Percentiles rank a stretch among this genome's conserved stretches.
Evolutionary conservation across 73 alveolate species (phyloP).

Genomic region (Strombidium stylifer): DNA sequence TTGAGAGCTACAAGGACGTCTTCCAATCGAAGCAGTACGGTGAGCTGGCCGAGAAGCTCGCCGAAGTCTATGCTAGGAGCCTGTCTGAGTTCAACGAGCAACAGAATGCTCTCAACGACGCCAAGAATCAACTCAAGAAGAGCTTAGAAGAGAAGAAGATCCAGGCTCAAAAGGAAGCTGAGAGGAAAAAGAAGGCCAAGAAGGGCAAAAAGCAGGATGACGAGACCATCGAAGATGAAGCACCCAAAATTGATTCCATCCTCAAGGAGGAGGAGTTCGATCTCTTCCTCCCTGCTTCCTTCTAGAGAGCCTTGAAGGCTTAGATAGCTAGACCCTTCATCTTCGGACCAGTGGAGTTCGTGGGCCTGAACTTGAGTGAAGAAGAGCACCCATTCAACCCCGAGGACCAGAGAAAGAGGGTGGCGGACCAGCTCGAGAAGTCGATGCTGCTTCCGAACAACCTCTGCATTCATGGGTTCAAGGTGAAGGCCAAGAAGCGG

Average conservation of each 20-base stretch:
- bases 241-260: too few relatives aligned
- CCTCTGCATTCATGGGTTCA: constrained; percentile 23
- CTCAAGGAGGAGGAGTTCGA: too few relatives aligned
- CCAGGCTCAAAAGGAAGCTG: constrained; percentile 16
- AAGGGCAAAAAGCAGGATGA: constrained; percentile 22
- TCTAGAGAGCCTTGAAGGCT: too few relatives aligned
- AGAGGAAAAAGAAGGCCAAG: constrained; percentile 22
- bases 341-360: constrained; percentile 36
- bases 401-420: too few relatives aligned
- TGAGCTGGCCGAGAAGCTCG: constrained; percentile 13
- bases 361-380: constrained; percentile 4
- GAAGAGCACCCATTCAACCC: constrained; percentile 7
- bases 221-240: too few relatives aligned
- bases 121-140: neutral
- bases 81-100: neutral
- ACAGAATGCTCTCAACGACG: constrained; percentile 4
- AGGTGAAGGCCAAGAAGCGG: constrained; percentile 1
- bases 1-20: constrained; percentile 19
- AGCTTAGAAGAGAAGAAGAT: constrained; percentile 17
- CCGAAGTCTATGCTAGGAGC: constrained; percentile 10
- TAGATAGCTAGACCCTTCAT: constrained; percentile 18
- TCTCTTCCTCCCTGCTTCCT: too few relatives aligned
- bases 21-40: constrained; percentile 13
- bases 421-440: constrained; percentile 15
- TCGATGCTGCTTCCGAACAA: constrained; percentile 8